Evolutionary conservation across 768 basidiomycete genomes (phyloP).

Genomic region (Tulasnella sp.): DNA sequence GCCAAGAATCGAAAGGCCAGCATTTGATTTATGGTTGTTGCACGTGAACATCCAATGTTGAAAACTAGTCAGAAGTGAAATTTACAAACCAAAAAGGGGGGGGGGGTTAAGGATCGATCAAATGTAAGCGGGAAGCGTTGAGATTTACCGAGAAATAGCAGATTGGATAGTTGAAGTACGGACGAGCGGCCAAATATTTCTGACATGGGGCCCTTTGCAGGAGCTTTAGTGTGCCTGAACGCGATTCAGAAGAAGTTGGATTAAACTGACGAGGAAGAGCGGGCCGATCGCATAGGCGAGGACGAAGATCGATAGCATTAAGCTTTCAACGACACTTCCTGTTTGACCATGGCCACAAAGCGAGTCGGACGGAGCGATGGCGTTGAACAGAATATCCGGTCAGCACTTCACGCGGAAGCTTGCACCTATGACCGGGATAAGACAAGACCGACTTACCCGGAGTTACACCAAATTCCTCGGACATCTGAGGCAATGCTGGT

Average conservation of each 20-base stretch:
- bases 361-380: not conserved
- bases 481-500: slow-evolving; percentile 52
- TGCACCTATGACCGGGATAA: not conserved
- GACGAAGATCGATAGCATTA: slow-evolving; percentile 58
- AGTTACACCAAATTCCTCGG: slow-evolving; percentile 52
- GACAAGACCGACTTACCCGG: slow-evolving; percentile 1
- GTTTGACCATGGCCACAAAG: not conserved
- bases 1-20: slow-evolving; percentile 66
- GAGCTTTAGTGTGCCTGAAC: slow-evolving; percentile 8
- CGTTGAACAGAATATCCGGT: not conserved
- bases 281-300: slow-evolving; percentile 54
- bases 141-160: slow-evolving; percentile 56
- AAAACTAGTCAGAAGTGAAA: slow-evolving; percentile 17
- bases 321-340: slow-evolving; percentile 45
- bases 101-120: no score
- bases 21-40: slow-evolving; percentile 50
- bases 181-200: slow-evolving; percentile 66
- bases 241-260: not conserved
- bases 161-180: slow-evolving; percentile 59
- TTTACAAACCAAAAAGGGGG: no score
- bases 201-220: slow-evolving; percentile 51
- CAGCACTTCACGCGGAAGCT: no score
- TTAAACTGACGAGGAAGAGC: not conserved
- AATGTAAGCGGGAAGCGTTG: no score
- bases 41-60: slow-evolving; percentile 63